phyloP scores from a whole-genome alignment of 2,329 filamentous ascomycete species.

The Phoma sp. region DNA sequence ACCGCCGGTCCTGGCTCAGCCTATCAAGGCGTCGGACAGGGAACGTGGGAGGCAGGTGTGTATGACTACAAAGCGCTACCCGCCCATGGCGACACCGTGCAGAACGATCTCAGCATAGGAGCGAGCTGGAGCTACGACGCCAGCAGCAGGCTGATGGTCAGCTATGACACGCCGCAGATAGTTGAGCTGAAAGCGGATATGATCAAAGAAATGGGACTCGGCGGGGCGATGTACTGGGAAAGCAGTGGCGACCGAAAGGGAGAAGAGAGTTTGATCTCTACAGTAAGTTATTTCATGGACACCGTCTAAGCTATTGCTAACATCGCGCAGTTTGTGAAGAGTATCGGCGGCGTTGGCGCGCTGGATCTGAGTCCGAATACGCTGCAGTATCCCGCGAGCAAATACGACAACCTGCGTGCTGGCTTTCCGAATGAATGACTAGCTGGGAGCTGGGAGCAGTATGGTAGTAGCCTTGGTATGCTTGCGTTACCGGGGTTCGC shows the following conservation, averaged over 20 bases:
- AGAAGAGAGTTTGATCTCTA: slow-evolving; percentile 38
- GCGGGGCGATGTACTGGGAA: slow-evolving; percentile 51
- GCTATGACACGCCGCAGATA: slow-evolving; percentile 44
- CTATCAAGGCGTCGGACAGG: slow-evolving; percentile 39
- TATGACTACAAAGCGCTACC: slow-evolving; percentile 48
- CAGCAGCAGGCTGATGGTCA: slow-evolving; percentile 33
- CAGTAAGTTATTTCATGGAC: slow-evolving; percentile 28
- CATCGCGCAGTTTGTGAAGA: slow-evolving; percentile 53
- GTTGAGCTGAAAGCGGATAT: slow-evolving; percentile 35
- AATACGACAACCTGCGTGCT: slow-evolving; percentile 70
- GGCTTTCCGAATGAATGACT: slow-evolving; percentile 29
- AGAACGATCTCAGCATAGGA: slow-evolving; percentile 27
- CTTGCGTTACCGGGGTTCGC: neutral
- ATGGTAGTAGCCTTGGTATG: neutral
- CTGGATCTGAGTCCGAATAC: slow-evolving; percentile 65
- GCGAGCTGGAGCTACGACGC: slow-evolving; percentile 45
- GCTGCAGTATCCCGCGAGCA: slow-evolving; percentile 67
- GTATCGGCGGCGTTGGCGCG: slow-evolving; percentile 59
- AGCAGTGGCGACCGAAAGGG: slow-evolving; percentile 43
- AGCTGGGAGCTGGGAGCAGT: neutral
- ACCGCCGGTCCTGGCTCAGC: slow-evolving; percentile 44
- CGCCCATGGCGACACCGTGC: slow-evolving; percentile 29
- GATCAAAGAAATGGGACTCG: slow-evolving; percentile 37
- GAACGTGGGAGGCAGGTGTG: slow-evolving; percentile 46
- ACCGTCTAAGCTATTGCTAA: slow-evolving; percentile 6